Conservation (phyloP, 129 eudicot species). For the carrot (Daucus carota) region DH1_v3.0 NC_030386.2:39072001-39072500, state of each 20-base stretch:
- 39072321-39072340: background rate
- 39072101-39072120: too few relatives aligned
- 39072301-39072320: background rate
- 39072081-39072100: too few relatives aligned
- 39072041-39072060: too few relatives aligned
- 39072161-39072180: background rate
- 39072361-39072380: slow-evolving; percentile 25
- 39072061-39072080: background rate
- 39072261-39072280: background rate
- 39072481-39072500: slow-evolving; percentile 36
- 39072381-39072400: slow-evolving; percentile 22
- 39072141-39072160: too few relatives aligned
- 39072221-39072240: background rate
- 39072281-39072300: background rate
- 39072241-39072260: background rate
- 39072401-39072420: slow-evolving; percentile 40
- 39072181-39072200: background rate
- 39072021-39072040: too few relatives aligned
- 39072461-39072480: slow-evolving; percentile 34
- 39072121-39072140: too few relatives aligned
- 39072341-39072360: slow-evolving; percentile 1
- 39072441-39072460: slow-evolving; percentile 36
- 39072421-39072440: slow-evolving; percentile 36
- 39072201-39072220: background rate
- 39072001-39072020: too few relatives aligned